Percentiles rank a stretch among this genome's conserved stretches.
Conservation (phyloP, 225 moss, liverwort and hornwort genomes). For the Polytrichum formosum region DNA sequence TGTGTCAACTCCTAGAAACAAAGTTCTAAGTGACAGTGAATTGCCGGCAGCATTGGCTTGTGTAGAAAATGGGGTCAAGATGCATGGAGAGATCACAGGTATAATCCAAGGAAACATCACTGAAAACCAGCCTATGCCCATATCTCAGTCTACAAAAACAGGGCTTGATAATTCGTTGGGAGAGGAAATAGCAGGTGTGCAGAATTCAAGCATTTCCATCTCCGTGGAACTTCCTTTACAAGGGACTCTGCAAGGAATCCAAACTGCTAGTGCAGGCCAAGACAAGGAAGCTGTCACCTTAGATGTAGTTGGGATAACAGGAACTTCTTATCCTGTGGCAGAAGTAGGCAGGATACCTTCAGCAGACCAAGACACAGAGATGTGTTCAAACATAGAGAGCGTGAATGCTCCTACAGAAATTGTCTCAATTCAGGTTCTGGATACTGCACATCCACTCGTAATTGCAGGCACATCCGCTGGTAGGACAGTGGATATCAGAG, state of each 20-base stretch:
- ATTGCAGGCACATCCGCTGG: constrained; percentile 15
- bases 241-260: constrained; percentile 24
- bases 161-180: constrained; percentile 4
- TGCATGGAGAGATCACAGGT: constrained; percentile 27
- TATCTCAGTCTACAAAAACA: no score
- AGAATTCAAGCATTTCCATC: constrained; percentile 1
- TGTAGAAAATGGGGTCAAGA: constrained; percentile 16
- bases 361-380: constrained; percentile 11
- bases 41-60: constrained; percentile 8
- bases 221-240: constrained; percentile 22
- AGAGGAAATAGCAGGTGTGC: constrained; percentile 25
- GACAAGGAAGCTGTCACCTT: constrained; percentile 9
- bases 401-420: constrained; percentile 6
- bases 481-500: constrained; percentile 37
- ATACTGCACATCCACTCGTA: constrained; percentile 7
- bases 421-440: not conserved
- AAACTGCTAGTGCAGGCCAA: constrained; percentile 15
- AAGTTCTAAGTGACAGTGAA: constrained; percentile 8
- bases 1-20: constrained; percentile 17
- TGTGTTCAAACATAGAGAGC: constrained; percentile 3
- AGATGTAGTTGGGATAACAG: not conserved
- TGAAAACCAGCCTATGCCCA: not conserved
- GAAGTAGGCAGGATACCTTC: constrained; percentile 9
- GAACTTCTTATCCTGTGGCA: not conserved
- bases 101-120: constrained; percentile 7